These are phyloP conservation scores for Chlorella sp. DNA, from an alignment of 139 green algal genomes.

Conservation along the genomic window DNA sequence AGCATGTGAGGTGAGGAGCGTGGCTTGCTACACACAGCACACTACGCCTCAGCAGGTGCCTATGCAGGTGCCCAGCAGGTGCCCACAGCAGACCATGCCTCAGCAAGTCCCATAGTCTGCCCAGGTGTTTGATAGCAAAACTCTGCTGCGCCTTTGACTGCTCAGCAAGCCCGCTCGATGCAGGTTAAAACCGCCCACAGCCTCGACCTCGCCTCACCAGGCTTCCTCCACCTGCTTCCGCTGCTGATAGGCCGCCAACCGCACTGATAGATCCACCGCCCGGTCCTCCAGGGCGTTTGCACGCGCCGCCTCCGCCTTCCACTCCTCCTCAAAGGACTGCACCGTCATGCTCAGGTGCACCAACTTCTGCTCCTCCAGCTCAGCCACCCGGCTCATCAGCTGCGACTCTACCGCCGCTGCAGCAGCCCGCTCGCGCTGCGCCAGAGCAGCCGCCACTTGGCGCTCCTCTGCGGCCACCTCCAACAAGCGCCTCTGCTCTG, in stretches of 20 bases:
- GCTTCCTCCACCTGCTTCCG: not conserved
- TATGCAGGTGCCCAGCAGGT: no score
- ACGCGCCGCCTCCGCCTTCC: not conserved
- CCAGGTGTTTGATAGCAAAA: no score
- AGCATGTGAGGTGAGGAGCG: not conserved
- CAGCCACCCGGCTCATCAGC: not conserved
- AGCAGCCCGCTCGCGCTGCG: not conserved
- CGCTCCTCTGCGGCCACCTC: not conserved
- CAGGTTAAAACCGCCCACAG: not conserved
- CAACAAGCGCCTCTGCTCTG: conserved; percentile 3
- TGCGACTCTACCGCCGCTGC: not conserved
- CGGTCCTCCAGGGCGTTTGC: not conserved
- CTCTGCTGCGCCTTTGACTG: no score
- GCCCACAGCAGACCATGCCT: not conserved
- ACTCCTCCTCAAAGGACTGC: conserved; percentile 18
- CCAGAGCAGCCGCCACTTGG: not conserved
- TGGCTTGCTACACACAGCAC: no score
- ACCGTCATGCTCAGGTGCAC: conserved; percentile 25
- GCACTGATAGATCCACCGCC: not conserved
- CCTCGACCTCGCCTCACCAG: not conserved
- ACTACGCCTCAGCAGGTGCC: not conserved
- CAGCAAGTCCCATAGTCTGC: no score
- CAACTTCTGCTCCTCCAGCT: conserved; percentile 8
- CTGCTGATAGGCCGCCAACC: not conserved
- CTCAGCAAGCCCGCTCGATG: no score